phyloP scores from a whole-genome alignment of 2,329 filamentous ascomycete genomes.

The Neospermospora avenae region DNA sequence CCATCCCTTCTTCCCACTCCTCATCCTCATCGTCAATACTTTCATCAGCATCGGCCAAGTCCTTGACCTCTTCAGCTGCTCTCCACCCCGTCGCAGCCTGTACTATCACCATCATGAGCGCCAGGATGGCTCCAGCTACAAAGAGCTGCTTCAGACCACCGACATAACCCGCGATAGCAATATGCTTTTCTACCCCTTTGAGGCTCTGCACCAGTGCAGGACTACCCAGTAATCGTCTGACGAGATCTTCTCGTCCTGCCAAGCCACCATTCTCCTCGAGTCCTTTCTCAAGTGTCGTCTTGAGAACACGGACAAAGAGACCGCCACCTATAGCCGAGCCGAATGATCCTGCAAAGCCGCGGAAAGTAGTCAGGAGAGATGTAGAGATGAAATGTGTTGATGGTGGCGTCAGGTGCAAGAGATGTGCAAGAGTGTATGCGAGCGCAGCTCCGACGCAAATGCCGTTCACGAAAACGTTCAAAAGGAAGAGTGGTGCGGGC shows the following conservation, averaged over 20 bases:
- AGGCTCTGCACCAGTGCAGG: slow-evolving; percentile 52
- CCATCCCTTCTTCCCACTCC: slow-evolving; percentile 25
- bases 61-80: slow-evolving; percentile 27
- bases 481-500: slow-evolving; percentile 52
- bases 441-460: slow-evolving; percentile 68
- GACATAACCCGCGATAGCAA: slow-evolving; percentile 53
- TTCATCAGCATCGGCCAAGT: slow-evolving; percentile 1
- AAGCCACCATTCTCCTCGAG: slow-evolving; percentile 34
- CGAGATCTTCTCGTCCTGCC: slow-evolving; percentile 39
- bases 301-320: slow-evolving; percentile 31
- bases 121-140: slow-evolving; percentile 47
- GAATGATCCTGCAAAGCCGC: slow-evolving; percentile 78
- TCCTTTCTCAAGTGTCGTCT: slow-evolving; percentile 34
- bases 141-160: slow-evolving; percentile 52
- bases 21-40: slow-evolving; percentile 19
- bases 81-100: slow-evolving; percentile 59
- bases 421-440: slow-evolving; percentile 79
- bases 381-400: slow-evolving; percentile 72
- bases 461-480: slow-evolving; percentile 66
- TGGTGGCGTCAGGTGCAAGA: slow-evolving; percentile 67
- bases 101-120: slow-evolving; percentile 45
- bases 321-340: slow-evolving; percentile 78
- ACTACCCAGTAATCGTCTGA: slow-evolving; percentile 55
- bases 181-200: slow-evolving; percentile 44
- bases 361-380: slow-evolving; percentile 73